Evolutionary conservation across 305 asterid genomes (phyloP), one percentile per base, ranked within the genome.

Genomic region (Lippia alba): DNA sequence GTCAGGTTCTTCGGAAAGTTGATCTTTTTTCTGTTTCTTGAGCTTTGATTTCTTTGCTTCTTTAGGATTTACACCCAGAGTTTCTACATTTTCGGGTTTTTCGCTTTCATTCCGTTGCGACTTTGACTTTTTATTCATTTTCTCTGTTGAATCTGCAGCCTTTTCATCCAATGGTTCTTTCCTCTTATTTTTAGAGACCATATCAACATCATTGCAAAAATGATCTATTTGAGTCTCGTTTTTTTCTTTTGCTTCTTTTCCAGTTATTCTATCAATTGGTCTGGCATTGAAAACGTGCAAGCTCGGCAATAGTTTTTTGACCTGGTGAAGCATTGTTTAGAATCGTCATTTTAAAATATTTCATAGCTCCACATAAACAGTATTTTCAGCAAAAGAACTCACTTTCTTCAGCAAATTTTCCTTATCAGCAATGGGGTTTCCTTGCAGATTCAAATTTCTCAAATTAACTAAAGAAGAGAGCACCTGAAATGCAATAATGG

Each of bases 391-490:
- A 55, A 40, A 46, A 74, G 32, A 36, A 61, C 86, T 70, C 69
- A 94, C 99, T 88, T 92, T 94, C 78, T 77, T 86, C 46, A 41
- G 80, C 66, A 89, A 72, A 56, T 74, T 79, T 71, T 89, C 94
- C 81, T 81, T 87, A 65, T 87, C 98, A 69, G 94, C 87, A 67
- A 94, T 57, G 10, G 96, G 98, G 76, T 94, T 94, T 53, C 98
- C 99, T 69, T 82, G 92, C 51, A 94, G 89, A 84, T 94, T 94
- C 76, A 94, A 76, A 79, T 83, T 94, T 85, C 76, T 90, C 84
- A 94, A 73, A 74, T 83, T 72, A 74, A 86, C 75, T 57, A 94
- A 78, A 5, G 94, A 79, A 58, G 96, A 77, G 39, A 94, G 90
- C 82, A 82, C 96, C 98, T 94, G 74, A 8, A 63, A 56, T 66